Base-by-base conservation (phyloP, 2,329 filamentous ascomycete genomes). In the Akanthomyces uredinophilus region DNA sequence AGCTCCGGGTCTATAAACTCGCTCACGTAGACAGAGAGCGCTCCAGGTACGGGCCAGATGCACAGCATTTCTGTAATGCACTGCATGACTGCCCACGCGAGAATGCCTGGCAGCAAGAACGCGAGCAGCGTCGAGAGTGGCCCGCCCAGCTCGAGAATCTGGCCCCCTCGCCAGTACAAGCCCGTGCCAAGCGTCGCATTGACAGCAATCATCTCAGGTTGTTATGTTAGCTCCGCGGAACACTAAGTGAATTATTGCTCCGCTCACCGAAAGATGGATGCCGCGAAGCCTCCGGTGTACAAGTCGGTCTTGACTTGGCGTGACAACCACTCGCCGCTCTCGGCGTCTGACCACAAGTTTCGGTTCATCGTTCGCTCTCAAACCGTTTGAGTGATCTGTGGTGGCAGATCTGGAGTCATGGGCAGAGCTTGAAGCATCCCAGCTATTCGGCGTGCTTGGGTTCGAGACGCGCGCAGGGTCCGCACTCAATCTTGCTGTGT, bases 21-120 rank as follows among this genome's bases (percentile, higher is more conserved):
- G 58, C 70, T 67, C 11, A 73, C 70, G 47, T 71, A 74, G 47
- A 70, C 67, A 6, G 68, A 68, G 24, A 74, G 39, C 2, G 71
- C 71, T 24, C 72, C 71, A 1, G 71, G 71, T 16, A 74, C 66
- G 5, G 71, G 70, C 70, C 70, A 72, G 22, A 72, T 70, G 62
- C 70, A 72, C 13, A 72, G 63, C 61, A 72, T 65, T 49, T 72
- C 70, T 22, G 69, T 68, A 43, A 72, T 68, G 57, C 69, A 72
- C 51, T 72, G 69, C 68, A 69, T 72, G n/a, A 72, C 70, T 27
- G 66, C 65, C 70, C 70, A 72, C 11, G 70, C 66, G 10, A 72
- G 58, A 44, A 70, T 29, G 11, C 71, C 71, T 4, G 71, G 63
- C 1, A 69, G 52, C n/a, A 71, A 51, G 27, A 70, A 72, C 2